These are phyloP conservation scores for Monosporascus sp. DNA, from an alignment of 2,329 filamentous ascomycete species.

Conservation along the genomic window DNA sequence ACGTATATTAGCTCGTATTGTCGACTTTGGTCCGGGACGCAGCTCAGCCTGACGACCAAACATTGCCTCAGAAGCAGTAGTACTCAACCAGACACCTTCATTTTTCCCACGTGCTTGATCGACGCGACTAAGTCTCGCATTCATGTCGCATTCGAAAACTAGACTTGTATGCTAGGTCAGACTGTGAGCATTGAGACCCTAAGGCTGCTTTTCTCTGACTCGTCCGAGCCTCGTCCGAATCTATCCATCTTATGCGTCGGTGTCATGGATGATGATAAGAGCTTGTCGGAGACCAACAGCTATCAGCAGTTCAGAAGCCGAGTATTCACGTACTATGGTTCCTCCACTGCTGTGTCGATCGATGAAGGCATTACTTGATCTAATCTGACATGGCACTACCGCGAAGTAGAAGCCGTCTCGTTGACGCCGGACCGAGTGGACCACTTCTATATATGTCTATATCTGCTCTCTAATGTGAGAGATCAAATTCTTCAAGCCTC, in stretches of 20 bases:
- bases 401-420: background rate
- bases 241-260: background rate
- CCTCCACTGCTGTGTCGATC: conserved; percentile 32
- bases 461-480: conserved; percentile 30
- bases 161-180: background rate
- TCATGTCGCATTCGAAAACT: background rate
- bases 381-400: conserved; percentile 51
- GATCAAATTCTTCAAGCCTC: conserved; percentile 43
- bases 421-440: background rate
- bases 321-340: conserved; percentile 42
- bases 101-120: background rate
- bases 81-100: background rate
- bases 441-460: conserved; percentile 15
- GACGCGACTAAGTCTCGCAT: background rate
- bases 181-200: too few species aligned
- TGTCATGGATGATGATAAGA: conserved; percentile 31
- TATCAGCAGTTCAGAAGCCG: conserved; percentile 42
- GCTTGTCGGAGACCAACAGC: conserved; percentile 33
- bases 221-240: too few species aligned
- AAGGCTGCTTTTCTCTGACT: too few species aligned
- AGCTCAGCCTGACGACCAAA: background rate
- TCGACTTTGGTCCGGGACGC: background rate
- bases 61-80: background rate
- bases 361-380: conserved; percentile 56
- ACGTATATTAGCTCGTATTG: too few species aligned